Base-by-base conservation (phyloP, 306 rosid species). In the Lagenaria siceraria region DNA sequence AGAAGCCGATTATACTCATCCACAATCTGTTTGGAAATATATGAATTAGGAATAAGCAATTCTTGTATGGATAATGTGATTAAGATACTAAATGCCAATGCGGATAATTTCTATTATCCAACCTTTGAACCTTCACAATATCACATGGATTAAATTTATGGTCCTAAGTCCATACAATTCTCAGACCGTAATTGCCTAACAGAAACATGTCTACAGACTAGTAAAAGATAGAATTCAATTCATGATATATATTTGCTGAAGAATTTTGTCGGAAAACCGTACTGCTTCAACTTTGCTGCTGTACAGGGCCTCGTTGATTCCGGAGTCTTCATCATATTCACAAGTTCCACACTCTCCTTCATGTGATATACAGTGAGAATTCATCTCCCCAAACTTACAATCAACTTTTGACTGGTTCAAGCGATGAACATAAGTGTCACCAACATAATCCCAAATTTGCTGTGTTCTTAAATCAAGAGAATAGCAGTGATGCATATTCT, bases 371-470 rank as follows among this genome's bases (percentile, higher is more conserved):
- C 92, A 90, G 52, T 15, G 87, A 18, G 86, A 79, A 80, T 83
- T 85, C 81, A 74, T 85, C 83, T 80, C 92, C 70, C 83, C 84
- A 56, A 82, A 84, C 81, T 92, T 95, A 83, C 88, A 88, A 87
- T 89, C 97, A 87, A 73, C 80, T 88, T 88, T 92, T 25, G 97
- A 89, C 75, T 95, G 97, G 82, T 92, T 95, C 86, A 90, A 87
- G 33, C 99, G 91, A 60, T 92, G 97, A 78, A 92, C 99, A 59
- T 89, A 95, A 78, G 58, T 86, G 80, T 90, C 97, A 69, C 97
- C 97, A 76, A 89, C 93, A 74, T 95, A 95, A 86, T 95, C 97
- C 97, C 98, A 95, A 82, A 95, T 95, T 90, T 90, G 97, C 76
- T 92, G 97, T 53, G 88, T 90, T 83, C 75, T 90, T 77, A 88